phyloP scores from a whole-genome alignment of 768 basidiomycete species.

The Boletus rubroflammeus region DNA sequence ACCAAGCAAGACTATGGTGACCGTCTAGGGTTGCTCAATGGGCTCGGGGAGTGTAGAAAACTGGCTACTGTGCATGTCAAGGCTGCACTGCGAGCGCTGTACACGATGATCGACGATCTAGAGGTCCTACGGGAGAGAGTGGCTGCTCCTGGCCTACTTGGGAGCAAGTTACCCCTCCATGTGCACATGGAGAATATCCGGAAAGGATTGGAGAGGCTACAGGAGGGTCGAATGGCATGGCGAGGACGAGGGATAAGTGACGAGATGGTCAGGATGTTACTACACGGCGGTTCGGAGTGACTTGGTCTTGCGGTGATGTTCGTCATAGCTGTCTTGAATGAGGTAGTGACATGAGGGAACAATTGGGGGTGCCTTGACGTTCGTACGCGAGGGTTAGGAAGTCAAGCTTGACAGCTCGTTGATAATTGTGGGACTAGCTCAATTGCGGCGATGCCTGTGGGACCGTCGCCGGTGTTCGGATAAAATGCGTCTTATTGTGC shows the following conservation, averaged over 20 bases:
- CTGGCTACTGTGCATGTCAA: conserved; percentile 65
- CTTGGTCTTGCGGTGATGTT: no score
- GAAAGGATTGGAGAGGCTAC: conserved; percentile 52
- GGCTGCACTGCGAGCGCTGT: conserved; percentile 57
- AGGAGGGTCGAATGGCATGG: conserved; percentile 50
- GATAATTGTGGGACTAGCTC: no score
- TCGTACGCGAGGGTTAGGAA: no score
- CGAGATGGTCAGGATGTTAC: conserved; percentile 19
- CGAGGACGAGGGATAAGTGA: conserved; percentile 49
- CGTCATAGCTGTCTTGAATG: neutral
- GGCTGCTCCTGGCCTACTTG: conserved; percentile 60
- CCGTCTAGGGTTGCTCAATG: conserved; percentile 51
- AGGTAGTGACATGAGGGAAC: no score
- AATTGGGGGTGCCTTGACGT: no score
- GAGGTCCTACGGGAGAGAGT: conserved; percentile 74
- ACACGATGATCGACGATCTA: conserved; percentile 67
- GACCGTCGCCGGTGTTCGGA: no score
- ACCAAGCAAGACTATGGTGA: conserved; percentile 47
- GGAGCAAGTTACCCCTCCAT: conserved; percentile 58
- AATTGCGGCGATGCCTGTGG: neutral
- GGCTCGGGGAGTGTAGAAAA: conserved; percentile 54
- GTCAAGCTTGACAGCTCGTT: no score
- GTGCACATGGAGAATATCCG: conserved; percentile 75
- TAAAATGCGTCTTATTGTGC: conserved; percentile 31
- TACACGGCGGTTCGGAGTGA: conserved; percentile 14